Conservation (phyloP, 2,329 filamentous ascomycete genomes). For the Penicillium sp. region DNA sequence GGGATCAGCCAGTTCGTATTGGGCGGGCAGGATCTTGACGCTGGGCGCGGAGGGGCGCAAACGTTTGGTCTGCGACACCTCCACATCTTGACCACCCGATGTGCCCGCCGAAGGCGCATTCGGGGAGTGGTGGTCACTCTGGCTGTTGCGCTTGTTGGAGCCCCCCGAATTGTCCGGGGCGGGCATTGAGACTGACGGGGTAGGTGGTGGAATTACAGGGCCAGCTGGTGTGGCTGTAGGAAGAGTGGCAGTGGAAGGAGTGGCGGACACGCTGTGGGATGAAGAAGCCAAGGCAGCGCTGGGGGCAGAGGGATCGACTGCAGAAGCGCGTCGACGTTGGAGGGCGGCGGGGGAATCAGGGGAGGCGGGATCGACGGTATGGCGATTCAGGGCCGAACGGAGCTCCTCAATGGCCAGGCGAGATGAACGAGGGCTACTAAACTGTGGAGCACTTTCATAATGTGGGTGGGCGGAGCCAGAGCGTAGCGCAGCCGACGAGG, state of each 20-base stretch:
- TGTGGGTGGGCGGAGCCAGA: conserved; percentile 26
- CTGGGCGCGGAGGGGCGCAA: conserved; percentile 46
- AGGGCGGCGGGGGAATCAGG: conserved; percentile 35
- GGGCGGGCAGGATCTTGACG: conserved; percentile 58
- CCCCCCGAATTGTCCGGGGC: conserved; percentile 26
- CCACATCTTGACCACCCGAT: conserved; percentile 22
- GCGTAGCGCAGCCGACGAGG: conserved; percentile 39
- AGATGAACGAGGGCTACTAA: conserved; percentile 35
- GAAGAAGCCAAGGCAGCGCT: conserved; percentile 17
- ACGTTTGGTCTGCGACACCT: conserved; percentile 47
- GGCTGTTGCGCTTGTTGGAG: conserved; percentile 39
- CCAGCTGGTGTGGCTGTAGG: conserved; percentile 15
- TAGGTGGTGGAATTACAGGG: conserved; percentile 17
- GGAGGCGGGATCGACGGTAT: conserved; percentile 38
- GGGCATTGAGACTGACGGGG: conserved; percentile 30
- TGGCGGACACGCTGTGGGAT: conserved; percentile 15
- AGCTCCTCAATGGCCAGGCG: conserved; percentile 43
- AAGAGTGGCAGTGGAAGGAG: conserved; percentile 14
- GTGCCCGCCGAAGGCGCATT: conserved; percentile 22
- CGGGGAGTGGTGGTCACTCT: conserved; percentile 24
- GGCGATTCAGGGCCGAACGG: conserved; percentile 38
- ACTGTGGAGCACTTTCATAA: conserved; percentile 34
- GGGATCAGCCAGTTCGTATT: conserved; percentile 78
- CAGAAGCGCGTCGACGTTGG: conserved; percentile 35
- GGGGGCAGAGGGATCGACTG: conserved; percentile 12